These are phyloP conservation scores for Stentor coeruleus DNA, from an alignment of 73 alveolate genomes.

Conservation along the genomic window DNA sequence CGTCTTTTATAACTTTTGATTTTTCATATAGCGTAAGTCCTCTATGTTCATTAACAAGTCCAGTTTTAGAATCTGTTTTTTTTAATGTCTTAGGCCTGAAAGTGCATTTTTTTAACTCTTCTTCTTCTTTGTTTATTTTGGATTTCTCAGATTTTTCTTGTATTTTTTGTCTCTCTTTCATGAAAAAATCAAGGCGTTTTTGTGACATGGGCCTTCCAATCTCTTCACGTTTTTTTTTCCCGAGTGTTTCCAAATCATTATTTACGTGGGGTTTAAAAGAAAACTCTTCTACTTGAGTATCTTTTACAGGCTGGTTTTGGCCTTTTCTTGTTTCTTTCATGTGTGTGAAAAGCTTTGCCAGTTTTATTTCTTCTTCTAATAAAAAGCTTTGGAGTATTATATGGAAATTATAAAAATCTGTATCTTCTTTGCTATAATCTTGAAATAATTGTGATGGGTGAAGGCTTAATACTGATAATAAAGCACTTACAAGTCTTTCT, in stretches of 20 bases:
- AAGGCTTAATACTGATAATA: background rate
- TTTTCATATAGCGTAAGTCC: no score
- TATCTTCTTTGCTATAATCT: no score
- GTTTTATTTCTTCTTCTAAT: background rate
- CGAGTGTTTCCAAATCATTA: background rate
- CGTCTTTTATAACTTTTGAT: no score
- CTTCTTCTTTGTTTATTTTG: background rate
- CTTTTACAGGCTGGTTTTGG: background rate
- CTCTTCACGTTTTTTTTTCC: background rate
- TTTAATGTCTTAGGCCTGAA: background rate
- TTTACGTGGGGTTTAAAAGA: background rate
- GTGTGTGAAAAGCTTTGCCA: no score
- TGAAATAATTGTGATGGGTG: background rate
- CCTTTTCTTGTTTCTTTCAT: background rate
- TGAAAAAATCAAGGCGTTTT: background rate
- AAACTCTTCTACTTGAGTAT: background rate
- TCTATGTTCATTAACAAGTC: no score
- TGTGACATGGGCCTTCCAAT: background rate
- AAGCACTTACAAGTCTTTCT: background rate
- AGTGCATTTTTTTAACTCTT: background rate
- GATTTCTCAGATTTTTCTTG: background rate
- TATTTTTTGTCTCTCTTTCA: background rate
- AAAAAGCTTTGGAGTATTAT: no score
- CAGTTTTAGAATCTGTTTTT: no score
- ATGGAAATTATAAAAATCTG: background rate